A percentile compares a stretch with the other conserved stretches of the same genome.
phyloP scores from a whole-genome alignment of 306 rosid species.

The Arachis hypogaea region DNA sequence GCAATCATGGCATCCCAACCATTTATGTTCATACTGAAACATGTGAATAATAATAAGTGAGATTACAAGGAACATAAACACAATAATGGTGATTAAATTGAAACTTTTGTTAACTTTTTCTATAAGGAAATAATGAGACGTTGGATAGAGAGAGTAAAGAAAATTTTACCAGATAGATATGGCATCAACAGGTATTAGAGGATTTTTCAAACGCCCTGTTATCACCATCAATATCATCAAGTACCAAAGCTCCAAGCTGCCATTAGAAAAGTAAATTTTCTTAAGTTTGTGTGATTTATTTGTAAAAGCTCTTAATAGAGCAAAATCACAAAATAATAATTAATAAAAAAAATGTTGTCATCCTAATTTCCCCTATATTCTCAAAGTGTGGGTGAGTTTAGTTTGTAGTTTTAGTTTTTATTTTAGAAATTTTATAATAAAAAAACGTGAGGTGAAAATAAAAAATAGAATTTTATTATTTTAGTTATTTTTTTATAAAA shows the following conservation, averaged over 20 bases:
- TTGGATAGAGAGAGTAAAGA: constrained; percentile 2
- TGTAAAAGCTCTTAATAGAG: neutral
- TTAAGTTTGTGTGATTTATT: neutral
- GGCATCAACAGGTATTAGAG: constrained; percentile 73
- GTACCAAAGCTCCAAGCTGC: constrained; percentile 94
- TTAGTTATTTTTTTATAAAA: too few relatives aligned
- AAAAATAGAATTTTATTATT: too few relatives aligned
- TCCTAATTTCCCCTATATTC: too few relatives aligned
- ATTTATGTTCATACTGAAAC: constrained; percentile 68
- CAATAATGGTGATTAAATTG: constrained; percentile 12
- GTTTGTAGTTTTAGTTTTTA: too few relatives aligned
- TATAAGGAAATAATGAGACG: neutral
- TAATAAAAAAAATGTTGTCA: too few relatives aligned
- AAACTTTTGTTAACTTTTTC: neutral
- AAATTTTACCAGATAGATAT: constrained; percentile 66
- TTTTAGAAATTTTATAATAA: too few relatives aligned
- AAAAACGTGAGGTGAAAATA: too few relatives aligned
- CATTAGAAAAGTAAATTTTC: neutral
- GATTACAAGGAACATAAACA: neutral
- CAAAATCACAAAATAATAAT: too few relatives aligned
- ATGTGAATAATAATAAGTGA: neutral
- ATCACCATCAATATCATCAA: constrained; percentile 74
- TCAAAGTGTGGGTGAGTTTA: too few relatives aligned
- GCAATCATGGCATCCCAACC: constrained; percentile 89
- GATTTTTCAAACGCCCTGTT: constrained; percentile 65